Base-by-base conservation (phyloP, 805 yeast genomes). In the Zygoascus tannicola region DNA sequence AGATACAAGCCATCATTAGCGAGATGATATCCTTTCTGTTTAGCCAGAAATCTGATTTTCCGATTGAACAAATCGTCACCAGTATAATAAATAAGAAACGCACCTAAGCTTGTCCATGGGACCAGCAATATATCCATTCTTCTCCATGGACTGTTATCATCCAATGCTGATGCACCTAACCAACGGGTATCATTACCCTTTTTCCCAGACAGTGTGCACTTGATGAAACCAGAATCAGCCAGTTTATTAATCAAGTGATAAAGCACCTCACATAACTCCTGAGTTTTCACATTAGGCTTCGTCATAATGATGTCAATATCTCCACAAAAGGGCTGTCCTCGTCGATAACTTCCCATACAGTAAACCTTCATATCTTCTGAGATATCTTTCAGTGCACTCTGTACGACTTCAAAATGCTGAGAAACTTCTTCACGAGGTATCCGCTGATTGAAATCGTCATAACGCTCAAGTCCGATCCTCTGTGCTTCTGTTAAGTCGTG, bases 31-130 rank as follows among this genome's bases (percentile, higher is more conserved):
- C 71, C 72, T 41, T 63, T 60, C 22, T 62, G 57, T 16, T 45
- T 47, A 0, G 81, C 80, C 22, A 68, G 52, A 23, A 61, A 50
- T 28, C 81, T 59, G 26, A 74, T 52, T 26, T 61, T 54, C 42
- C 79, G 64, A 54, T 76, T 76, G 55, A 76, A 74, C 20, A 65
- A 58, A 44, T 69, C 71, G 50, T 74, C 70, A 0, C 82, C 82
- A 0, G 76, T 74, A 51, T 74, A 76, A 54, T 76, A 76, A 4
- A 76, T 58, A 52, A 68, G 50, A 0, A 73, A 61, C 0, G 76
- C 73, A 0, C 80, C 81, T 5, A 64, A 51, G 26, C 68, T 65
- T 1, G 54, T 46, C 63, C 73, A 65, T 1, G 73, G 74, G 4
- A 71, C 74, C 2, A 67, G 54, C 34, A 76, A 53, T 33, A 77